Base-by-base conservation (phyloP, 1,284 basidiomycete species). In the Moesziomyces parantarcticus region DNA sequence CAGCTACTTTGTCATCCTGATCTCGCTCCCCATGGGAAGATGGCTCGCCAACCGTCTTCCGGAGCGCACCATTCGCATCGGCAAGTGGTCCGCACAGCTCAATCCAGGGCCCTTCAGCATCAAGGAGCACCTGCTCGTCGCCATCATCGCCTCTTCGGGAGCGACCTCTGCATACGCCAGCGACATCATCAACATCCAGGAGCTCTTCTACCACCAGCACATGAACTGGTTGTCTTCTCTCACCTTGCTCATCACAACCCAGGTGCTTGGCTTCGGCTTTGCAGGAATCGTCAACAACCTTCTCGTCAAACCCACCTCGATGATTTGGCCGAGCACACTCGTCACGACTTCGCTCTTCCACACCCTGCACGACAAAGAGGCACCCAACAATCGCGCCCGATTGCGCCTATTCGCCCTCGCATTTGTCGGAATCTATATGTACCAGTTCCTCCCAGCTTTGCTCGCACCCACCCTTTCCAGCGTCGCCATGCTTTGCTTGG, bases 1-100 rank as follows among this genome's bases (percentile, higher is more conserved):
- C 36, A 82, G 82, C 22, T 88, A 88, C 82, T 88, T 88, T 79
- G 86, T 88, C 66, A 86, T 88, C 50, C 82, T 88, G 21, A 72
- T 85, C 43, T 80, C 82, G 18, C 85, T 86, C 29, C 87, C 86
- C 1, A 76, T 87, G 5, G 87, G 86, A 0, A 82, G 81, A 42
- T 84, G 79, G 67, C 73, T 85, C 1, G 84, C 85, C 1, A 79
- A 84, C 25, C 60, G 65, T 0, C 45, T 82, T 11, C 80, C 82
- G 2, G 72, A 76, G 26, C 41, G 83, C 6, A 69, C 84, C 10
- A 54, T 86, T 16, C 80, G 82, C 7, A 3, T 83, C 16, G 56
- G 72, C 47, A 75, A 74, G 23, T 76, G 56, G 61, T 63, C 58
- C 11, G 73, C 86, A 26, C 76, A 85, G 29, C 75, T 87, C 43